Percentiles rank a stretch among this genome's conserved stretches.
These are phyloP conservation scores for Kwoniella heveanensis DNA, from an alignment of 768 basidiomycete species.

Conservation along the genomic window DNA sequence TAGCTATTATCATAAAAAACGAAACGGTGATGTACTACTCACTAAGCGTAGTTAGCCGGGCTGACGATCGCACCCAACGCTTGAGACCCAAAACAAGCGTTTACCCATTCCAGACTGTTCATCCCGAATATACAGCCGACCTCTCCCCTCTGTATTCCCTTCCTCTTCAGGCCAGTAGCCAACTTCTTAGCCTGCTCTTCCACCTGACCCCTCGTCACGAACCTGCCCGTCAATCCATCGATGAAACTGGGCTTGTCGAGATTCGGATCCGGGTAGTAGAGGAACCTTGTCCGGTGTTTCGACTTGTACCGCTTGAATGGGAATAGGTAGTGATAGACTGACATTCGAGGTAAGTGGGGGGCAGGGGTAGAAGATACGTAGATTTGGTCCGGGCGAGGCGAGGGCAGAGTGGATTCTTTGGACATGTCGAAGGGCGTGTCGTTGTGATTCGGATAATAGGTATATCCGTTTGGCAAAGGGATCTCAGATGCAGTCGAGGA, in stretches of 20 bases:
- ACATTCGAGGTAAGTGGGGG: slow-evolving; percentile 34
- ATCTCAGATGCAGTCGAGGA: not conserved
- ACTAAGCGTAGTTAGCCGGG: slow-evolving; percentile 63
- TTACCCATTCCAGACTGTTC: slow-evolving; percentile 63
- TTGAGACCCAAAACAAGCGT: slow-evolving; percentile 58
- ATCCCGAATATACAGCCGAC: slow-evolving; percentile 66
- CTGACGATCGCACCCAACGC: slow-evolving; percentile 72
- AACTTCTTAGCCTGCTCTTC: slow-evolving; percentile 64
- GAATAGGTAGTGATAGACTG: slow-evolving; percentile 47
- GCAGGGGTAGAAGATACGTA: slow-evolving; percentile 20
- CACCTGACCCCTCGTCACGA: slow-evolving; percentile 64
- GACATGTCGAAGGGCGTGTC: slow-evolving; percentile 22
- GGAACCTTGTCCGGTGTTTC: slow-evolving; percentile 11
- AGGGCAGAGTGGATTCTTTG: slow-evolving; percentile 6
- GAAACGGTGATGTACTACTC: not conserved
- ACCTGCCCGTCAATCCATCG: slow-evolving; percentile 65
- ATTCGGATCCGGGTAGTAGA: slow-evolving; percentile 25
- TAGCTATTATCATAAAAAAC: too few relatives aligned
- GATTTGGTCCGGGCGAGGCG: slow-evolving; percentile 23
- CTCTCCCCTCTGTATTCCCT: slow-evolving; percentile 61
- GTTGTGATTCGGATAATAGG: slow-evolving; percentile 35
- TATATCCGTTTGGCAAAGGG: slow-evolving; percentile 30
- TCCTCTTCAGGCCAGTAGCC: slow-evolving; percentile 63
- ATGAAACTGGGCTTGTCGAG: slow-evolving; percentile 64
- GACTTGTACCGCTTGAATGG: slow-evolving; percentile 29